Evolutionary conservation across 208 protist species (phyloP).

Genomic region (Leishmania guyanensis): DNA sequence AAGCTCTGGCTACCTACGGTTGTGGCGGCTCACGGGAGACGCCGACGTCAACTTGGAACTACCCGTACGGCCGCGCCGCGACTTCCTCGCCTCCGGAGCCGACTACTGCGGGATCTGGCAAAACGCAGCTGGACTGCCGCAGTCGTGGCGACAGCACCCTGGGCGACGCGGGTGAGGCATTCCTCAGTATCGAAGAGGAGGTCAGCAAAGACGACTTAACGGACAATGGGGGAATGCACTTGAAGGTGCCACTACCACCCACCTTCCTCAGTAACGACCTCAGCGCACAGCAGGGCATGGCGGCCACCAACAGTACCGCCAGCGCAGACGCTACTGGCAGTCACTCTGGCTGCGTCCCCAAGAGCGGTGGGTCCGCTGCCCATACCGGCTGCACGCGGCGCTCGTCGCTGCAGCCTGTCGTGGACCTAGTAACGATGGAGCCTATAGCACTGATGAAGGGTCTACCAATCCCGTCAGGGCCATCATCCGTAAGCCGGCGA

Average conservation of each 20-base stretch:
- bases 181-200: background rate
- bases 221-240: background rate
- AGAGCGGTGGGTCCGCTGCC: background rate
- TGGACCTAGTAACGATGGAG: constrained; percentile 9
- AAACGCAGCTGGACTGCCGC: background rate
- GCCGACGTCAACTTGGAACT: background rate
- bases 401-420: constrained; percentile 3
- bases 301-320: background rate
- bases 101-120: background rate
- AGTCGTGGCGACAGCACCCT: background rate
- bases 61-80: background rate
- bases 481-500: background rate
- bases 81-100: background rate
- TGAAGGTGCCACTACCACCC: constrained; percentile 19
- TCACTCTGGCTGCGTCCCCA: background rate
- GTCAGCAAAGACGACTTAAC: background rate
- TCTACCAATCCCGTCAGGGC: background rate
- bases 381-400: background rate
- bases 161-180: background rate
- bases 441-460: constrained; percentile 8
- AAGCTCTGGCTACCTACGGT: background rate
- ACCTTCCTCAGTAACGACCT: constrained; percentile 21
- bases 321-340: background rate
- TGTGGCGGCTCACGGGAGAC: background rate
- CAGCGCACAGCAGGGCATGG: background rate